phyloP scores from a whole-genome alignment of 1,139 yeast species.

The Yamadazyma sp. region DNA sequence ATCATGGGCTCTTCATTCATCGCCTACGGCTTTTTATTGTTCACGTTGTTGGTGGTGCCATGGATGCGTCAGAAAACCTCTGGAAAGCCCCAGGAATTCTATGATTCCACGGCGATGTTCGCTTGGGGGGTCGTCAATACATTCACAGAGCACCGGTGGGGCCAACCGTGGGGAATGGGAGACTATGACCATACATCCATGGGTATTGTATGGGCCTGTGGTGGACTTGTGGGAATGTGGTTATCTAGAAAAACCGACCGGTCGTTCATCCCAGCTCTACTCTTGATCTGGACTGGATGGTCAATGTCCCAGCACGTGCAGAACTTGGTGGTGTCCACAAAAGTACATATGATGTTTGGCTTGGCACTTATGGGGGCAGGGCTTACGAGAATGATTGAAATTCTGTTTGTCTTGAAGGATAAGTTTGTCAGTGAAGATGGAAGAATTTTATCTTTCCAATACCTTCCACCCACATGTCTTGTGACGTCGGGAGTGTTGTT shows the following conservation, averaged over 20 bases:
- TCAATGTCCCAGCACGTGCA: constrained; percentile 92
- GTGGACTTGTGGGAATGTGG: constrained; percentile 82
- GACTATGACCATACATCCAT: constrained; percentile 92
- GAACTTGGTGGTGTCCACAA: constrained; percentile 69
- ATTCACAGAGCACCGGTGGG: constrained; percentile 96
- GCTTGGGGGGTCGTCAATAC: constrained; percentile 92
- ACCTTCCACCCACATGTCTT: constrained; percentile 77
- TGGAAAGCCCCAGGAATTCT: constrained; percentile 75
- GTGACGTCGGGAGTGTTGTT: constrained; percentile 77
- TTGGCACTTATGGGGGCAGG: constrained; percentile 79
- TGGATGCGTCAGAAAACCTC: constrained; percentile 51
- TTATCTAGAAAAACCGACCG: constrained; percentile 60
- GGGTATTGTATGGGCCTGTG: constrained; percentile 97
- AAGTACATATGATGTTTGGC: constrained; percentile 87
- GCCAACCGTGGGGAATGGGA: constrained; percentile 80
- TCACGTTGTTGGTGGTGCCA: constrained; percentile 66
- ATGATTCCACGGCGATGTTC: constrained; percentile 77
- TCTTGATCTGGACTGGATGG: constrained; percentile 86
- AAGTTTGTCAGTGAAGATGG: constrained; percentile 47
- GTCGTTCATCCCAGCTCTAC: constrained; percentile 75
- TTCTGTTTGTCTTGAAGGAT: constrained; percentile 65
- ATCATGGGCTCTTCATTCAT: constrained; percentile 93
- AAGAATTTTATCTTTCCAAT: constrained; percentile 69
- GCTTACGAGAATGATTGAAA: constrained; percentile 68
- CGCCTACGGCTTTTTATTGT: constrained; percentile 69